A percentile compares a stretch with the other conserved stretches of the same genome.
Evolutionary conservation across 1,284 basidiomycete genomes (phyloP).

Genomic region (Amylostereum areolatum): DNA sequence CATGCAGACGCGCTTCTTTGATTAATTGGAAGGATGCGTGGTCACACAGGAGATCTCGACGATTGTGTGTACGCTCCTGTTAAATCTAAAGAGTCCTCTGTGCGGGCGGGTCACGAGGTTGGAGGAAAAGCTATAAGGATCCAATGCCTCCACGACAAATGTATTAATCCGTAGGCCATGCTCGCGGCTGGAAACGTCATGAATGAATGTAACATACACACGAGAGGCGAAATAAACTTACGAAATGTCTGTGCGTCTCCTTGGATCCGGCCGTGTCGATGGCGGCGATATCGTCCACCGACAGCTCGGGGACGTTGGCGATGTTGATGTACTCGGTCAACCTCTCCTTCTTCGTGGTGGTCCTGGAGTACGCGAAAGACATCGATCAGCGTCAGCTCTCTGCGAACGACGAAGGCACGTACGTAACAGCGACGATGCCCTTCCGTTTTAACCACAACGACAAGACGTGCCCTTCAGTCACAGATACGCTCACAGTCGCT

Average conservation of each 20-base stretch:
- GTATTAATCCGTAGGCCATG: too few relatives aligned
- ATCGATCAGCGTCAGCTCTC: background rate
- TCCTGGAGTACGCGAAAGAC: slow-evolving; percentile 31
- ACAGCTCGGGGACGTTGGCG: slow-evolving; percentile 50
- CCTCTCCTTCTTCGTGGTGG: slow-evolving; percentile 59
- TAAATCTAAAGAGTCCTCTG: too few relatives aligned
- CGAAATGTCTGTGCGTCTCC: slow-evolving; percentile 50
- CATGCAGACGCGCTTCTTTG: background rate
- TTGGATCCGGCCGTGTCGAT: slow-evolving; percentile 61
- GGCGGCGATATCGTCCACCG: slow-evolving; percentile 50
- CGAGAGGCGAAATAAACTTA: slow-evolving; percentile 16
- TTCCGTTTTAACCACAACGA: slow-evolving; percentile 29
- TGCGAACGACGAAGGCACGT: background rate
- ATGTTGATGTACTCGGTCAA: slow-evolving; percentile 52
- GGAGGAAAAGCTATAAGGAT: too few relatives aligned
- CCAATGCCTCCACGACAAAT: too few relatives aligned
- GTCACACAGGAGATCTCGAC: too few relatives aligned
- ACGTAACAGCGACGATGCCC: slow-evolving; percentile 51
- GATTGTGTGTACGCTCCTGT: too few relatives aligned
- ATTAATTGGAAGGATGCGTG: too few relatives aligned
- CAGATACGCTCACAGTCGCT: slow-evolving; percentile 20
- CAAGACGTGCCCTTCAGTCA: slow-evolving; percentile 28
- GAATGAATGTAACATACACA: too few relatives aligned
- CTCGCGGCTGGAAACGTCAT: too few relatives aligned
- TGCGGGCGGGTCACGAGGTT: too few relatives aligned